Base-by-base conservation (phyloP, 768 basidiomycete genomes). In the Amyloporia xantha region DNA sequence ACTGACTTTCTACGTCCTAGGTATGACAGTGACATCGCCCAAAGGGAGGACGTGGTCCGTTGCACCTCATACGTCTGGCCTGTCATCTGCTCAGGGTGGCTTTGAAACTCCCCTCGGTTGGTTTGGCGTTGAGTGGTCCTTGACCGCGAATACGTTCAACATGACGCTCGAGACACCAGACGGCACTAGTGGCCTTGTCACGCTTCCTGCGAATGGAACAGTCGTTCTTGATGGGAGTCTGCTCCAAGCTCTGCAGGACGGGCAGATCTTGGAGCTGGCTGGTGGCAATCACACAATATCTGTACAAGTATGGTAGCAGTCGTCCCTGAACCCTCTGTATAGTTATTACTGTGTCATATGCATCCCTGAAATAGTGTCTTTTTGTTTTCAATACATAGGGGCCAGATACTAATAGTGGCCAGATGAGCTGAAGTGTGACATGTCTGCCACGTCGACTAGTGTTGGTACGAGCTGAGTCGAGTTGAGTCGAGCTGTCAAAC, bases 1-100 rank as follows among this genome's bases (percentile, higher is more conserved):
- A 4, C 63, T 80, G 10, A 78, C 78, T 2, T 76, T 74, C 62
- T 79, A 78, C 57, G 69, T 80, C 25, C 68, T 78, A 11, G 79
- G 79, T n/a, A 62, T 81, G 10, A 69, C 66, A 12, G 66, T 80
- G 20, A 76, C 74, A 0, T 61, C 72, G 4, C 70, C 72, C 0
- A 67, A 73, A 54, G 79, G 79, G 2, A 43, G 52, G n/a, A 68
- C 67, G 1, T 81, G 78, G 78, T 52, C 57, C 0, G 48, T 81
- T 17, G 68, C 68, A 12, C 78, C 79, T 0, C 75, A 76, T 48
- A 57, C 72, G 6, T 69, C 69, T 2, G 69, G 70, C 7, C 59
- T 77, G 0, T 55, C 66, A 2, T 51, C 51, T 1, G 76, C 71
- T 0, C 65, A 80, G 55, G 79, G 78, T 0, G 76, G 77, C 0